phyloP scores from a whole-genome alignment of 176 grass and related monocot species.

The Oryza coarctata region DNA sequence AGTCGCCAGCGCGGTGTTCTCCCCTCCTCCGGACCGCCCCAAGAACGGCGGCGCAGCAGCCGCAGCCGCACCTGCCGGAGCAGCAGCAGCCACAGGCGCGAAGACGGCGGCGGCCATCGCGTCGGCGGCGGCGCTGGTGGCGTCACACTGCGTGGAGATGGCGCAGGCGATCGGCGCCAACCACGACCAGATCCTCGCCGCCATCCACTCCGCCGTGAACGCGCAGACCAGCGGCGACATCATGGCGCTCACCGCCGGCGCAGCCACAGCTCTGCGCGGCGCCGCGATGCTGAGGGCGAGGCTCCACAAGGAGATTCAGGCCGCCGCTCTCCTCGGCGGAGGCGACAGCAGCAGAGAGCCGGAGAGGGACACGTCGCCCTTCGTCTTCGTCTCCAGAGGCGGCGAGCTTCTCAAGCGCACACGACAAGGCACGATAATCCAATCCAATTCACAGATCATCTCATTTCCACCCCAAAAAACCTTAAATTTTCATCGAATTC shows the following conservation, averaged over 20 bases:
- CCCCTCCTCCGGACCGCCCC: slow-evolving; percentile 26
- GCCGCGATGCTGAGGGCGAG: slow-evolving; percentile 78
- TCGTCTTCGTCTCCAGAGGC: slow-evolving; percentile 73
- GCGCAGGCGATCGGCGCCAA: slow-evolving; percentile 77
- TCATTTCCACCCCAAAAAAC: neutral
- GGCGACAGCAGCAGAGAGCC: slow-evolving; percentile 37
- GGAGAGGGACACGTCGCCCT: slow-evolving; percentile 57
- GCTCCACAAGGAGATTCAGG: slow-evolving; percentile 80
- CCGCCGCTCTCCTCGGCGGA: slow-evolving; percentile 45
- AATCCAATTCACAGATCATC: neutral
- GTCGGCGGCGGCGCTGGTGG: slow-evolving; percentile 78
- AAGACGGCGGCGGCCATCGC: slow-evolving; percentile 72
- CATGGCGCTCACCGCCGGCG: slow-evolving; percentile 87
- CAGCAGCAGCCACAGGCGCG: neutral
- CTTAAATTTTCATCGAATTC: neutral
- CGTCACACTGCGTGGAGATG: slow-evolving; percentile 95
- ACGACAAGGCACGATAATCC: slow-evolving; percentile 63
- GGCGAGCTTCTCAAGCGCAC: slow-evolving; percentile 91
- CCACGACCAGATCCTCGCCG: slow-evolving; percentile 76
- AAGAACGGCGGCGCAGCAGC: slow-evolving; percentile 16
- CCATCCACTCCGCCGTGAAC: slow-evolving; percentile 83
- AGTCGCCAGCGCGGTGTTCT: slow-evolving; percentile 72
- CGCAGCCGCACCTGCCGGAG: neutral
- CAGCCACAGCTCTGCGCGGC: slow-evolving; percentile 82
- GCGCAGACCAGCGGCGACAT: slow-evolving; percentile 84